Percentiles rank a stretch among this genome's conserved stretches.
Evolutionary conservation across 2,329 filamentous ascomycete genomes (phyloP).

Genomic region (Aspergillus fructus): DNA sequence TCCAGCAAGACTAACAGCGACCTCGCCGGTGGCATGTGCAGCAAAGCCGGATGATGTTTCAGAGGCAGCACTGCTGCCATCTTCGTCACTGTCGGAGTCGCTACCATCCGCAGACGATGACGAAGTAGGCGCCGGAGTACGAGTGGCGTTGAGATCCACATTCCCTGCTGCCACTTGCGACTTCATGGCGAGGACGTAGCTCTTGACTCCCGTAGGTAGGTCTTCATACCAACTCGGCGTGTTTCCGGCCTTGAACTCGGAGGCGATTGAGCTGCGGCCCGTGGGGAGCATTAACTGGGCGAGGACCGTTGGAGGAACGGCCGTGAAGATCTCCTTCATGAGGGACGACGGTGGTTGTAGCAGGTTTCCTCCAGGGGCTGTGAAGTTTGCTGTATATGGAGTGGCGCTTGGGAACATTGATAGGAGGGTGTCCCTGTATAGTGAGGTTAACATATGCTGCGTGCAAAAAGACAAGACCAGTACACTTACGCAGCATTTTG

Average conservation of each 20-base stretch:
- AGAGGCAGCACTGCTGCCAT: neutral
- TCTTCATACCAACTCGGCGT: slow-evolving; percentile 34
- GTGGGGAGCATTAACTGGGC: slow-evolving; percentile 29
- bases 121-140: neutral
- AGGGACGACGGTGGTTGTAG: slow-evolving; percentile 29
- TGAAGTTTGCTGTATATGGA: slow-evolving; percentile 8
- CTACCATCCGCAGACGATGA: neutral
- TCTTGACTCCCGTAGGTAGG: slow-evolving; percentile 33
- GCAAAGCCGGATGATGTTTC: slow-evolving; percentile 1
- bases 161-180: slow-evolving; percentile 23
- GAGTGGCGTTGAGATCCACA: slow-evolving; percentile 2
- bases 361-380: slow-evolving; percentile 9
- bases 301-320: slow-evolving; percentile 31
- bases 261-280: slow-evolving; percentile 30
- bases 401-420: slow-evolving; percentile 10
- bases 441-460: neutral
- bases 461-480: no score
- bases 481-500: neutral
- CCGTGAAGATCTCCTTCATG: slow-evolving; percentile 31
- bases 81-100: neutral
- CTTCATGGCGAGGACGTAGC: slow-evolving; percentile 32
- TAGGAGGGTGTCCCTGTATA: slow-evolving; percentile 5
- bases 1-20: neutral
- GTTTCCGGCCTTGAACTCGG: slow-evolving; percentile 30
- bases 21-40: slow-evolving; percentile 5